Evolutionary conservation across 2,329 filamentous ascomycete species (phyloP).

Genomic region (Blumeriella jaapii): DNA sequence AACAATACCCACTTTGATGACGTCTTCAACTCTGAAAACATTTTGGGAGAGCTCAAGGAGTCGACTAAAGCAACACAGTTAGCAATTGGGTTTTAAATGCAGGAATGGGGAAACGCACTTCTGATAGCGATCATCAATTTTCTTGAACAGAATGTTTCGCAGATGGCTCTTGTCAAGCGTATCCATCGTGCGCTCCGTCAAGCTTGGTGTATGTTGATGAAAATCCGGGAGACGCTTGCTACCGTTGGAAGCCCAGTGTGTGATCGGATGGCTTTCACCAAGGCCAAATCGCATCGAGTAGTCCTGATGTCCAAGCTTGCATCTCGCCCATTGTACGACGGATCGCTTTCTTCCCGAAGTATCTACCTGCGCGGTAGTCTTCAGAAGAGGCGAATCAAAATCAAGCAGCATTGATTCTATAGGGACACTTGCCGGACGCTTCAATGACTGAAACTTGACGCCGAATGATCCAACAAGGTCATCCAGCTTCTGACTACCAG

Average conservation of each 20-base stretch:
- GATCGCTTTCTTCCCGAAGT: conserved; percentile 22
- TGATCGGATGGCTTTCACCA: conserved; percentile 45
- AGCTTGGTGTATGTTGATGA: conserved; percentile 35
- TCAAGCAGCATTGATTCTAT: conserved; percentile 47
- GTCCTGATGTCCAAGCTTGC: conserved; percentile 46
- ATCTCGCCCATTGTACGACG: conserved; percentile 38
- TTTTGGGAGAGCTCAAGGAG: conserved; percentile 63
- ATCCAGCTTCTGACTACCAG: neutral
- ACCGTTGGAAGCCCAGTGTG: conserved; percentile 45
- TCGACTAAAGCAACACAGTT: conserved; percentile 28
- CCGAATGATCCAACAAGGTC: neutral
- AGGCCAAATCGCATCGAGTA: conserved; percentile 40
- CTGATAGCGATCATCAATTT: conserved; percentile 48
- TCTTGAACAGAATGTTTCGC: conserved; percentile 32
- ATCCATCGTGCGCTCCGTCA: conserved; percentile 52
- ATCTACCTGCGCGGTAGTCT: conserved; percentile 25
- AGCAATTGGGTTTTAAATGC: conserved; percentile 4
- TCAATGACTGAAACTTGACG: conserved; percentile 12
- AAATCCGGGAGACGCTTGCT: conserved; percentile 42
- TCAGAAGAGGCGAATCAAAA: conserved; percentile 40
- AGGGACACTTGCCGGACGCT: conserved; percentile 48
- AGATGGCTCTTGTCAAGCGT: conserved; percentile 52
- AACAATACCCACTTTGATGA: conserved; percentile 41
- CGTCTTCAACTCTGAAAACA: conserved; percentile 46
- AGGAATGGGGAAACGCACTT: conserved; percentile 29